These are phyloP conservation scores for Hymenotorrendiella dingleyae DNA, from an alignment of 2,329 filamentous ascomycete species.

Conservation along the genomic window DNA sequence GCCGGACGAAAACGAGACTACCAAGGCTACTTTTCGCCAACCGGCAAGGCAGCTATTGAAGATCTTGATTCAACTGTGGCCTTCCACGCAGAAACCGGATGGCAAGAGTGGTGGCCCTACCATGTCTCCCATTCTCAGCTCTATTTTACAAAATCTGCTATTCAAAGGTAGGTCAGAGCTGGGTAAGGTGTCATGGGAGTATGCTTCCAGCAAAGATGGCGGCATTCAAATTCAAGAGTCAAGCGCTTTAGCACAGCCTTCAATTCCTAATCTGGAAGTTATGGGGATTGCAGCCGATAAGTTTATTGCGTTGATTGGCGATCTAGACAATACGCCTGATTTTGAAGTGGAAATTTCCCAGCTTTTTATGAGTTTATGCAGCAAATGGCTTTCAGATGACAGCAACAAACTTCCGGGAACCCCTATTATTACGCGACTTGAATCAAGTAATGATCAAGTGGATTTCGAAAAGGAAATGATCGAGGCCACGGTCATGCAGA, in stretches of 20 bases:
- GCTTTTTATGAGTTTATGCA: constrained; percentile 55
- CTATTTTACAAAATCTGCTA: constrained; percentile 48
- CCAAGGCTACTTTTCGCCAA: constrained; percentile 36
- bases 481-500: constrained; percentile 58
- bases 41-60: constrained; percentile 47
- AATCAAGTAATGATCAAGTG: constrained; percentile 28
- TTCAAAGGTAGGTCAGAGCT: constrained; percentile 42
- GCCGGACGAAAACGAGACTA: constrained; percentile 31
- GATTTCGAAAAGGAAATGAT: constrained; percentile 45
- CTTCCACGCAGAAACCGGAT: constrained; percentile 22
- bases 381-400: constrained; percentile 44
- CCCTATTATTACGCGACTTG: constrained; percentile 24
- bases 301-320: constrained; percentile 38
- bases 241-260: background rate
- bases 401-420: constrained; percentile 15
- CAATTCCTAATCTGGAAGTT: constrained; percentile 11
- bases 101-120: background rate
- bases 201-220: constrained; percentile 38
- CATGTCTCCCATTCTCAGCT: constrained; percentile 35
- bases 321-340: constrained; percentile 39
- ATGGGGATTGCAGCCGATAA: constrained; percentile 39
- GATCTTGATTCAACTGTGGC: constrained; percentile 52
- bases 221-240: constrained; percentile 44
- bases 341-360: constrained; percentile 43
- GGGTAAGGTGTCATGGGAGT: constrained; percentile 45